phyloP scores from a whole-genome alignment of 2,329 filamentous ascomycete species.

The Drechmeria coniospora region DNA sequence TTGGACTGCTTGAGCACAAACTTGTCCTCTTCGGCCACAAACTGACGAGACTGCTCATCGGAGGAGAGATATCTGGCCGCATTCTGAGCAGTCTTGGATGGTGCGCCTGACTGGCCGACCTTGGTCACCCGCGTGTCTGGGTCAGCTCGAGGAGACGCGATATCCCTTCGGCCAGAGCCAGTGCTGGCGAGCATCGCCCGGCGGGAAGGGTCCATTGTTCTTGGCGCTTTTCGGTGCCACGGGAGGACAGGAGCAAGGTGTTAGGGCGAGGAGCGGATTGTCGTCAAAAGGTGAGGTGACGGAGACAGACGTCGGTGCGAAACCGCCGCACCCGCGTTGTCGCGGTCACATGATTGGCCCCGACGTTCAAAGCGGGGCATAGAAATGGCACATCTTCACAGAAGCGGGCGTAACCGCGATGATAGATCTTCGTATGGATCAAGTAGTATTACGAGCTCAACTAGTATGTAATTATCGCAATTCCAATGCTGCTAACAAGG shows the following conservation, averaged over 20 bases:
- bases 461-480: no score
- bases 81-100: conserved; percentile 13
- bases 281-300: conserved; percentile 1
- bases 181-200: conserved; percentile 37
- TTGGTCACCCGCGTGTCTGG: conserved; percentile 41
- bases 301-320: no score
- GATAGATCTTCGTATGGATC: no score
- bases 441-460: no score
- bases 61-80: conserved; percentile 43
- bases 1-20: conserved; percentile 95
- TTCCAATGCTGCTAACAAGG: no score
- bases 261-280: not conserved
- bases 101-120: conserved; percentile 17
- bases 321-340: no score
- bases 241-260: not conserved
- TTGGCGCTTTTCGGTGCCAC: not conserved
- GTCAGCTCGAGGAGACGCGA: conserved; percentile 41
- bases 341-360: no score
- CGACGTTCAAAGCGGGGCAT: no score
- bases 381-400: no score
- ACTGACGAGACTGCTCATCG: conserved; percentile 64
- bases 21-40: conserved; percentile 86
- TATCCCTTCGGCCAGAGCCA: conserved; percentile 30
- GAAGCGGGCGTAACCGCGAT: no score
- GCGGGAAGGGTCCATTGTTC: conserved; percentile 36